Evolutionary conservation across 805 yeast species (phyloP), one percentile per base, ranked within the genome.

Genomic region (Kodamaea kakaduensis): DNA sequence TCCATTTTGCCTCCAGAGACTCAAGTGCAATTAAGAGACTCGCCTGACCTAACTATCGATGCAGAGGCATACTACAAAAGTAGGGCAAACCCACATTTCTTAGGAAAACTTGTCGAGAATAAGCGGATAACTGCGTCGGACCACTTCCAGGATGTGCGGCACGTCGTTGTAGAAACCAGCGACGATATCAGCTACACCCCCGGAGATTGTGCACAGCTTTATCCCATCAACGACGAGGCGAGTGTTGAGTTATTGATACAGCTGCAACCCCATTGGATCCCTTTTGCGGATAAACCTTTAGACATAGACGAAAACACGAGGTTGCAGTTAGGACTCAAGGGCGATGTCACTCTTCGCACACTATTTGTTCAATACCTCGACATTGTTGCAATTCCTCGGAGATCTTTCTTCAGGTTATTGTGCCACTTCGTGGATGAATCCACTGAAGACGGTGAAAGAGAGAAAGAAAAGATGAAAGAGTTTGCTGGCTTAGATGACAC

Each of bases 91-190:
- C 37, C 25, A 13, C 37, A 60, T 22, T 25, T 33, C 30, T 58
- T 5, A 32, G 95, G 84, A 0, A 59, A 45, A 7, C 67, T 89
- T 5, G 37, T 43, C 0, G 29, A 42, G 2, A 86, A 86, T 50
- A 43, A 58, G 1, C 60, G 96, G 39, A 61, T 93, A 10, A 90
- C 97, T 0, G 56, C 74, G 0, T 41, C 45, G 0, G 80, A 76
- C 34, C 97, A 93, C 61, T 87, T 86, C 60, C 97, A 93, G 57
- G 97, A 93, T 54, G 95, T 90, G 2, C 68, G 96, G 24, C 77
- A 73, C 36, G 56, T 88, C 9, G 51, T 54, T 0, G 61, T 86
- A 12, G 56, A 61, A 17, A 4, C 37, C 5, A 40, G 59, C 1
- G 56, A 61, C 12, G 52, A 48, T 1, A 48, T 67, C 9, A 40